Conservation (phyloP, 116 monocot species). For the Cymodocea nodosa region DNA sequence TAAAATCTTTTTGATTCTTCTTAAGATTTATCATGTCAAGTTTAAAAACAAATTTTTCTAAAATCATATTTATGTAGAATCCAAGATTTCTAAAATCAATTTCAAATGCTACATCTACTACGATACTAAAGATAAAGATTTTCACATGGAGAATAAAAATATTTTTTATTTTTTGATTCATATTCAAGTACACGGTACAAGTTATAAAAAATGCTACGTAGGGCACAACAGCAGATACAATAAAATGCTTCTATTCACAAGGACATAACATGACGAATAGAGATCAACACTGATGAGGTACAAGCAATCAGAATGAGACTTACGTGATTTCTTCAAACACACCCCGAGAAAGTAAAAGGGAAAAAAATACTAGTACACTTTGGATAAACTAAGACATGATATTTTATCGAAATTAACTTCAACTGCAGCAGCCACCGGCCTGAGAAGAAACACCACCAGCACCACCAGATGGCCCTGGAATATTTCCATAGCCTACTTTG, state of each 20-base stretch:
- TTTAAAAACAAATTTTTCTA: no score
- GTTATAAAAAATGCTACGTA: background rate
- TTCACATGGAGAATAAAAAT: no score
- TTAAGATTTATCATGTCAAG: no score
- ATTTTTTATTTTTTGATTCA: no score
- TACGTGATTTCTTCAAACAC: no score
- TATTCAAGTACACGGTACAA: background rate
- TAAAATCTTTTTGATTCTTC: no score
- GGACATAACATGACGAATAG: background rate
- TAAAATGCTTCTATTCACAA: constrained; percentile 3
- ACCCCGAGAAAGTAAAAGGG: background rate
- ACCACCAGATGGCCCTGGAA: constrained; percentile 40
- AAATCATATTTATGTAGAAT: no score
- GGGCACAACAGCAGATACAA: background rate
- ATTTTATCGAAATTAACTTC: background rate
- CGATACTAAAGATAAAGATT: no score
- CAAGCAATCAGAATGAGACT: background rate
- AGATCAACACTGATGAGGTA: background rate
- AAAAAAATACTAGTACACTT: background rate
- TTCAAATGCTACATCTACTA: no score
- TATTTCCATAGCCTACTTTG: constrained; percentile 51
- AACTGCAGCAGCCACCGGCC: constrained; percentile 47
- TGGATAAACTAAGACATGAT: background rate
- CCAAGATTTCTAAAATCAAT: no score
- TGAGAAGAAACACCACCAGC: constrained; percentile 35